Evolutionary conservation across 2,329 filamentous ascomycete genomes (phyloP), one percentile per base, ranked within the genome.

Genomic region (Xylariaceae sp.): DNA sequence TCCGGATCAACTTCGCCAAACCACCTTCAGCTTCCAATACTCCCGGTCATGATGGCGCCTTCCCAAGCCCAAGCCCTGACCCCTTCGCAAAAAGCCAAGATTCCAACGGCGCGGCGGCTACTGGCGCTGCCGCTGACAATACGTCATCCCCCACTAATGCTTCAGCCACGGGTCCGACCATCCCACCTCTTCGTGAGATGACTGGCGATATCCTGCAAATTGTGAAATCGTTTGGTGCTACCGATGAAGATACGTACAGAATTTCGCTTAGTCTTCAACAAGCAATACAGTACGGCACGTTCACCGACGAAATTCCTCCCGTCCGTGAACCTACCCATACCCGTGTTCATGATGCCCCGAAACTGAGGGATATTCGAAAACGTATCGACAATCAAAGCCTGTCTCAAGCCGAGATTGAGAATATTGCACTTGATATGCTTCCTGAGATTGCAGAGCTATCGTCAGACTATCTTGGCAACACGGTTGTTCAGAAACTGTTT

Each of bases 401-500:
- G 71, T 88, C 89, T 1, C 83, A 89, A 56, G 80, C 87, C 15
- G 94, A 99, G 72, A 95, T 97, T 63, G 94, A 99, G 73, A 88
- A 86, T 60, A 95, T 94, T 59, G 94, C 94, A 33, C 81, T 90
- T 57, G 90, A 91, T 58, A 99, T 99, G 94, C 83, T 99, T 13
- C 91, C 93, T 8, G 94, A 99, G 72, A 94, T 99, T 69, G 91
- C 92, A 3, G 94, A 99, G 73, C 80, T 99, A 20, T 83, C 94
- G 2, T 96, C 93, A 0, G 94, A 99, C 73, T 99, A 99, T 67
- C 83, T 99, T 26, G 94, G 94, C 64, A 99, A 99, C 75, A 99
- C 94, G 0, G 94, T 99, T n/a, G 93, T 99, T 15, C 94, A 99
- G 76, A 99, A 99, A 75, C 79, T 99, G 39, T 99, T 99, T 68